Base-by-base conservation (phyloP, 1,139 yeast genomes). In the Magnusiomyces fungicola region DNA sequence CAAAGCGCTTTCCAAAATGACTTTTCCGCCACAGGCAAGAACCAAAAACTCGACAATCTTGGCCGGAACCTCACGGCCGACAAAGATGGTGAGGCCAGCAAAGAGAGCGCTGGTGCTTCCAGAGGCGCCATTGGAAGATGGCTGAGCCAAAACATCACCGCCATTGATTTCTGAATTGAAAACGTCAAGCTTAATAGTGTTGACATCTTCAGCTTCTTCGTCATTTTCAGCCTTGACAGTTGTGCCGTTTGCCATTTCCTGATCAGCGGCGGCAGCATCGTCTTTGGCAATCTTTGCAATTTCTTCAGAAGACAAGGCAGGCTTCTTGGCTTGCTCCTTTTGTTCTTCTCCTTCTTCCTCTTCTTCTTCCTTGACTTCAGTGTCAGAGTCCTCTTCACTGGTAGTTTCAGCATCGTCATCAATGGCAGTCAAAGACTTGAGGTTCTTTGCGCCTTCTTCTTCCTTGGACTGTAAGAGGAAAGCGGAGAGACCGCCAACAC, bases 1-100 rank as follows among this genome's bases (percentile, higher is more conserved):
- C 54, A 89, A 68, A 5, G 95, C 84, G 52, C 92, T 79, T 70
- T 92, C 98, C 60, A 95, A 83, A 45, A 90, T 79, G 39, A 89
- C 76, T 52, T 77, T 74, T 50, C 97, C 98, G 55, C 97, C 97
- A 63, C 86, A 82, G 3, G 97, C 79, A 54, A 89, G 74, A 54
- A 90, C 81, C 58, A 90, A 76, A 66, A 92, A 86, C 71, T 92
- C 98, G 57, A 90, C 73, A 58, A 90, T 80, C 60, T 92, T 97
- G 56, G 90, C 74, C 24, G 97, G 89, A 43, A 92, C 98, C 71
- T 92, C 99, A 69, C 99, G 83, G 51, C 97, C 96, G 54, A 94
- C 79, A 64, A 71, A 92, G 67, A 92, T 90, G 6, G 84, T 79
- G 63, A 89, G 85, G 52, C 79, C 77, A 48, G 83, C 73, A 64